Evolutionary conservation across 148 eudicot genomes (phyloP).

Genomic region (Silene latifolia): DNA sequence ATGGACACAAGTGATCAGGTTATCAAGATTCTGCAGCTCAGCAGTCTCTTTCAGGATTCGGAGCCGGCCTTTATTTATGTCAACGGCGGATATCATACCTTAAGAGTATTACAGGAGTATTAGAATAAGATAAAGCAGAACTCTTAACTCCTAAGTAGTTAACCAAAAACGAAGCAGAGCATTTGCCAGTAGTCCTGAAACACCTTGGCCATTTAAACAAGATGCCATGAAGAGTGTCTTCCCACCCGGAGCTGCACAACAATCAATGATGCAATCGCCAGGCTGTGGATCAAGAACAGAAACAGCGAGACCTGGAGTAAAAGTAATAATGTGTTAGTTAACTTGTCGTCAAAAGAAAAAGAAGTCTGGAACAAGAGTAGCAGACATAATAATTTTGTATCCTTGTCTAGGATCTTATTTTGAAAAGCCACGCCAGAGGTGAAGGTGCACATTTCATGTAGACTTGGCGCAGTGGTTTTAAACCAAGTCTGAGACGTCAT

Average conservation of each 20-base stretch:
- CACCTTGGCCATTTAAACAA: slow-evolving; percentile 72
- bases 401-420: neutral
- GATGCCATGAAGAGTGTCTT: slow-evolving; percentile 95
- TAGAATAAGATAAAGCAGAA: slow-evolving; percentile 6
- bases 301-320: slow-evolving; percentile 70
- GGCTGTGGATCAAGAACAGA: slow-evolving; percentile 84
- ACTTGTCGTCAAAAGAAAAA: neutral
- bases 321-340: neutral
- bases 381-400: neutral
- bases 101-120: slow-evolving; percentile 6
- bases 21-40: slow-evolving; percentile 58
- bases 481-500: neutral
- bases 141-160: neutral
- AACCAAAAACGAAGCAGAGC: neutral
- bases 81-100: slow-evolving; percentile 76
- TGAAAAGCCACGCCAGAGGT: neutral
- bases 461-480: neutral
- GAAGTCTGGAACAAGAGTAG: neutral
- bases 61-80: slow-evolving; percentile 80
- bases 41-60: slow-evolving; percentile 86
- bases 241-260: slow-evolving; percentile 99
- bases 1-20: slow-evolving; percentile 61
- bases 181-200: neutral
- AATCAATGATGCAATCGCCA: slow-evolving; percentile 77
- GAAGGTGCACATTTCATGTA: neutral